Evolutionary conservation across 768 basidiomycete species (phyloP).

Genomic region (Suillus alpinus): DNA sequence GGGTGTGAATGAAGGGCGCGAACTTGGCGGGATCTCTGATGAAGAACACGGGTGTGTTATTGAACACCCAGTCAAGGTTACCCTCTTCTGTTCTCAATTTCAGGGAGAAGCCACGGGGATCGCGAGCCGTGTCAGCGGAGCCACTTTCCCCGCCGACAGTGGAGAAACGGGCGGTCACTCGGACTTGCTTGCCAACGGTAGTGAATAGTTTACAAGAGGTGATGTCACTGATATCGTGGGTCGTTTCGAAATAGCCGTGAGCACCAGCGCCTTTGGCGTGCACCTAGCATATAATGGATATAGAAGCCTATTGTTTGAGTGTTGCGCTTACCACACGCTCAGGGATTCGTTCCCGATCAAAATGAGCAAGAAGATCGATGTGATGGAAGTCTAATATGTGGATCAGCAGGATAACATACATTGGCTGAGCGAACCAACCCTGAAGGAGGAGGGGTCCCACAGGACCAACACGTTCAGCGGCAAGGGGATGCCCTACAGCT

Average conservation of each 20-base stretch:
- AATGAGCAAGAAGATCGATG: slow-evolving; percentile 88
- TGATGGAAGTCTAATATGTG: slow-evolving; percentile 73
- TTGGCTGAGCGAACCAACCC: slow-evolving; percentile 42
- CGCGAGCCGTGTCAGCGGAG: slow-evolving; percentile 88
- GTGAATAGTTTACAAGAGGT: slow-evolving; percentile 70
- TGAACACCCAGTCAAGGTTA: slow-evolving; percentile 90
- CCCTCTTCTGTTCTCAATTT: slow-evolving; percentile 90
- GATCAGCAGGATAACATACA: slow-evolving; percentile 14
- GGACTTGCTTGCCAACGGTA: slow-evolving; percentile 64
- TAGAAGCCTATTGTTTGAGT: not conserved
- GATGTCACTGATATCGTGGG: slow-evolving; percentile 80
- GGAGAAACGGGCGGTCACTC: slow-evolving; percentile 83
- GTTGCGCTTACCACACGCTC: slow-evolving; percentile 73
- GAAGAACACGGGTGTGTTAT: slow-evolving; percentile 92
- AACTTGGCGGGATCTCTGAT: slow-evolving; percentile 86
- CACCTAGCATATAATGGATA: slow-evolving; percentile 49
- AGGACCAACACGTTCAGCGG: slow-evolving; percentile 69
- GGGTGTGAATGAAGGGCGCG: slow-evolving; percentile 93
- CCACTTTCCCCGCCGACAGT: slow-evolving; percentile 90
- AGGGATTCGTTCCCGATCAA: slow-evolving; percentile 93
- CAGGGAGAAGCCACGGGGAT: slow-evolving; percentile 90
- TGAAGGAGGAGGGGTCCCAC: slow-evolving; percentile 87
- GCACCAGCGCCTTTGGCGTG: slow-evolving; percentile 93
- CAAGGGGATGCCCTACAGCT: slow-evolving; percentile 73
- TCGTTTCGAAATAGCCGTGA: slow-evolving; percentile 90